Conservation (phyloP, 768 basidiomycete species). For the Boletellus ananas region DNA sequence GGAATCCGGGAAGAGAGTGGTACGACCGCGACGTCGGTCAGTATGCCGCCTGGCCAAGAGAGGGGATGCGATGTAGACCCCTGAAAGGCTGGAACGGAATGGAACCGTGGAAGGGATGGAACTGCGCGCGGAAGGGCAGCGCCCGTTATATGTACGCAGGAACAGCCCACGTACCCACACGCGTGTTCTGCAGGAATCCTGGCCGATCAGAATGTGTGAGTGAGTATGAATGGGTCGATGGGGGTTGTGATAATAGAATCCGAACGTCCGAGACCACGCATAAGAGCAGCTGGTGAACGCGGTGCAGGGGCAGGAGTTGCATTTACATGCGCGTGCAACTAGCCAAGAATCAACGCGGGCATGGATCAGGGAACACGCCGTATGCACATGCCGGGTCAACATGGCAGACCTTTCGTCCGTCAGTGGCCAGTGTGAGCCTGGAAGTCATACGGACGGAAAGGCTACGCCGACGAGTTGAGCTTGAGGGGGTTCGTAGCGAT, state of each 20-base stretch:
- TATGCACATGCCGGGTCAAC: conserved; percentile 4
- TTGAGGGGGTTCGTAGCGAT: no score
- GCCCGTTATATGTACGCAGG: conserved; percentile 23
- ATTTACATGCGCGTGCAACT: conserved; percentile 12
- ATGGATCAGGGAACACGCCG: conserved; percentile 12
- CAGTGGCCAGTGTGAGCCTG: not conserved
- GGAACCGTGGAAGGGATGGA: conserved; percentile 12
- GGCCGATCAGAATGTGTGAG: conserved; percentile 4
- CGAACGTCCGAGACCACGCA: not conserved
- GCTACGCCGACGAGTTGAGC: not conserved
- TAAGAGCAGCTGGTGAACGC: conserved; percentile 16
- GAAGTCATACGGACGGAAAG: not conserved
- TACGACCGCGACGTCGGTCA: conserved; percentile 1
- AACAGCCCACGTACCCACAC: conserved; percentile 2
- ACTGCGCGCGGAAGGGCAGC: conserved; percentile 4
- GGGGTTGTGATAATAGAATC: conserved; percentile 2
- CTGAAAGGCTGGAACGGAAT: conserved; percentile 1
- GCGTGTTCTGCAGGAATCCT: conserved; percentile 12
- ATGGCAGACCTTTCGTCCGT: not conserved
- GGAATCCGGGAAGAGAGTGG: not conserved
- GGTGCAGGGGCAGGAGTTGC: conserved; percentile 17
- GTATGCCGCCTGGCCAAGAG: conserved; percentile 3
- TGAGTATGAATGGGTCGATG: conserved; percentile 5
- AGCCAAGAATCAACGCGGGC: conserved; percentile 12
- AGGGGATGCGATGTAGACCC: not conserved